Base-by-base conservation (phyloP, 176 grass and related monocot genomes). In the Musa beccarii region DNA sequence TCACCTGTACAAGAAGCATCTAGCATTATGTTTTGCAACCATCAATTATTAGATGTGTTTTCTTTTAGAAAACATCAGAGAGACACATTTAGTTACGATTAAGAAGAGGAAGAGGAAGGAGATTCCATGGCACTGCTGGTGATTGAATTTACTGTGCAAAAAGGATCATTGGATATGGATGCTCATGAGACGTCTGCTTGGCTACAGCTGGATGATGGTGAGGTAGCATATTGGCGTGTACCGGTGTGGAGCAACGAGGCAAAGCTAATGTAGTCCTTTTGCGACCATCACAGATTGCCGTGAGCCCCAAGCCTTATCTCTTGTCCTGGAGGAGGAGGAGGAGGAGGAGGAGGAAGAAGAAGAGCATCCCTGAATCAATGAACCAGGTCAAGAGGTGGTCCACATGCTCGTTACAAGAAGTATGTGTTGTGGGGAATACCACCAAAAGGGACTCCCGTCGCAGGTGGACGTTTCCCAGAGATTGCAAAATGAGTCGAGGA, bases 151-250 rank as follows among this genome's bases (percentile, higher is more conserved):
- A 43, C 34, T 43, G 34, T 43, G 34, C 34, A 43, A 43, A 43
- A 43, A 43, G 34, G 34, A 43, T 43, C 34, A 29, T 13, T 8
- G 13, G 24, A 67, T 29, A 13, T 16, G 25, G 11, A 10, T 34
- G 64, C 12, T 14, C 16, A 8, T 68, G 24, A 13, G 34, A 68
- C 65, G 15, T 68, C 26, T 43, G 21, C 26, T 68, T 68, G 65
- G 26, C 25, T 68, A 68, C 65, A 68, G 65, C 65, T 68, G 65
- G 65, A 68, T 15, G 65, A 68, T 68, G 43, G 65, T 16, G 65
- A 68, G 65, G 65, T 34, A 29, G 65, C 26, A 68, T 26, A 43
- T 68, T 26, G 12, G 65, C 3, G 34, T 43, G 34, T 43, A 43
- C 34, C 6, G 34, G 34, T 43, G 34, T 43, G 34, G 34, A 43